phyloP scores from a whole-genome alignment of 768 basidiomycete species.

The Russula foetens region DNA sequence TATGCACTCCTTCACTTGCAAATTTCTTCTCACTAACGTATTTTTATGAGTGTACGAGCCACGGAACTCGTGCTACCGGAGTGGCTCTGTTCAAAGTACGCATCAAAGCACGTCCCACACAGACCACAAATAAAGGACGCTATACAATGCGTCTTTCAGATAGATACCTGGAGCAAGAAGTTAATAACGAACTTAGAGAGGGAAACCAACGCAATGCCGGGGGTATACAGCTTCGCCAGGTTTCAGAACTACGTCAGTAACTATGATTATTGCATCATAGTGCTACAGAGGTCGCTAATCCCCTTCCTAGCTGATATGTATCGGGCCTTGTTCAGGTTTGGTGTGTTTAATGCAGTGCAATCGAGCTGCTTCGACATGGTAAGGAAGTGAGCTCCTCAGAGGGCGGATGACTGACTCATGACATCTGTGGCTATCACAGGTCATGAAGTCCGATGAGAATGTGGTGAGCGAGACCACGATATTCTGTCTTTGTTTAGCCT shows the following conservation, averaged over 20 bases:
- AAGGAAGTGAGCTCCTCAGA: constrained; percentile 21
- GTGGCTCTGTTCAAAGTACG: neutral
- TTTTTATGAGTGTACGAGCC: neutral
- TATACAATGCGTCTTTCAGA: neutral
- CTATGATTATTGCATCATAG: constrained; percentile 18
- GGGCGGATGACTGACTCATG: neutral
- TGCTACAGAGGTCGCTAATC: neutral
- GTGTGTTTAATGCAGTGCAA: constrained; percentile 88
- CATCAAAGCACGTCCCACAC: neutral
- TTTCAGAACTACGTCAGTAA: constrained; percentile 59
- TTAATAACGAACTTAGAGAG: neutral
- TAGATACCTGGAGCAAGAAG: neutral
- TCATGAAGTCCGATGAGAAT: constrained; percentile 53
- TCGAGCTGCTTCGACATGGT: constrained; percentile 75
- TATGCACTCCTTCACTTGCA: neutral
- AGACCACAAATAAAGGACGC: neutral
- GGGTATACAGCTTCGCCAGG: constrained; percentile 51
- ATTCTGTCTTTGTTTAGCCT: neutral
- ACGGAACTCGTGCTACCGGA: neutral
- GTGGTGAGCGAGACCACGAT: constrained; percentile 43
- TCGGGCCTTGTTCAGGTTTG: constrained; percentile 77
- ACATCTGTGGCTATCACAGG: constrained; percentile 30
- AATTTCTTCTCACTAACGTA: neutral
- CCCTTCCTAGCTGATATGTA: constrained; percentile 67
- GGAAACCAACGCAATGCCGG: constrained; percentile 24